These are phyloP conservation scores for Phyllosticta capitalensis DNA, from an alignment of 2,329 filamentous ascomycete species.

Conservation along the genomic window DNA sequence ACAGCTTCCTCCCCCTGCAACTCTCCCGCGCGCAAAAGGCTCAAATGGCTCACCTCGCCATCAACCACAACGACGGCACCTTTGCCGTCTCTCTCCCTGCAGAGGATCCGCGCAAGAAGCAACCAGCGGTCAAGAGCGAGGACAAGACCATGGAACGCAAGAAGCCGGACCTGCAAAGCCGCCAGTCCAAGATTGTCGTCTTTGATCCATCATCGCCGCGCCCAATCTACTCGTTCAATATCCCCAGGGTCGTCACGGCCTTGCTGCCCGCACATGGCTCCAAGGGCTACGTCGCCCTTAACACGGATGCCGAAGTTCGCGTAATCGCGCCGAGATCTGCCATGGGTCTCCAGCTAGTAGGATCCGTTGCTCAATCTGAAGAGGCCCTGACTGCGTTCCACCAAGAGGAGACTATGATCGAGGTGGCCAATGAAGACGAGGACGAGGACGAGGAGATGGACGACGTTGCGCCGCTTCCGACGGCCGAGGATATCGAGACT, in stretches of 20 bases:
- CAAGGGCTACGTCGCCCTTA: constrained; percentile 66
- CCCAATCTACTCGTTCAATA: constrained; percentile 48
- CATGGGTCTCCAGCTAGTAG: constrained; percentile 19
- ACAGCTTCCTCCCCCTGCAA: constrained; percentile 44
- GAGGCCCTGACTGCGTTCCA: constrained; percentile 18
- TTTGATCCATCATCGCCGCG: constrained; percentile 54
- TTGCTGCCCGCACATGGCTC: constrained; percentile 55
- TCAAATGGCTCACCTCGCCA: constrained; percentile 52
- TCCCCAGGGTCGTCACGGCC: constrained; percentile 52
- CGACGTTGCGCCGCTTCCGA: constrained; percentile 3
- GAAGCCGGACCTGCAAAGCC: constrained; percentile 24
- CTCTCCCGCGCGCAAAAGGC: constrained; percentile 27
- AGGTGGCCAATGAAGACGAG: constrained; percentile 17
- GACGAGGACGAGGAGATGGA: constrained; percentile 21
- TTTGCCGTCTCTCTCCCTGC: constrained; percentile 33
- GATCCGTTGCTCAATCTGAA: constrained; percentile 20
- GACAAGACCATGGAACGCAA: constrained; percentile 7
- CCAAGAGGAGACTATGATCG: constrained; percentile 13
- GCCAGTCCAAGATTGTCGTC: constrained; percentile 46
- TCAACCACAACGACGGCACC: constrained; percentile 47
- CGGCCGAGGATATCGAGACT: constrained; percentile 27
- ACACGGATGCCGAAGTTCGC: constrained; percentile 65
- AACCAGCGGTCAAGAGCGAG: constrained; percentile 20
- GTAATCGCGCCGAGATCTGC: constrained; percentile 25
- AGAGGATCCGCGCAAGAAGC: constrained; percentile 19